Base-by-base conservation (phyloP, 495 filamentous ascomycete genomes). In the Talaromyces proteolyticus region DNA sequence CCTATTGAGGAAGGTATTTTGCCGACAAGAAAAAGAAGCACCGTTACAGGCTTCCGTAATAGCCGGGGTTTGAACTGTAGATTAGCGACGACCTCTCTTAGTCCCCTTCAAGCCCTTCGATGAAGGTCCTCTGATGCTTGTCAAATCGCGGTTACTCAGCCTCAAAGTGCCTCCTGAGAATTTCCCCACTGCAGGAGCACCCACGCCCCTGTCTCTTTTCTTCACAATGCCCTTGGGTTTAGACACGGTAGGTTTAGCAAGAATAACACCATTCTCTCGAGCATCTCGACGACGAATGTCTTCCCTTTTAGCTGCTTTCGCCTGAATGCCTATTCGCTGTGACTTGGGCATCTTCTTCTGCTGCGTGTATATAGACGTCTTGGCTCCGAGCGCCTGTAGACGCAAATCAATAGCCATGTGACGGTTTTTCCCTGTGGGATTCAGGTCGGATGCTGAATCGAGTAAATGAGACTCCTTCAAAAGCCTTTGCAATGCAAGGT, bases 401-500 rank as follows among this genome's bases (percentile, higher is more conserved):
- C 91, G 85, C 44, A 95, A 63, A 61, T 97, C 91, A 22, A 86
- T 74, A 6, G 90, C 90, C 63, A 87, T 89, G 52, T 88, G 79
- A 20, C 79, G 75, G 58, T 80, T 80, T 53, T 76, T 79, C 14
- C 86, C 86, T 0, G 78, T 77, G 1, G 78, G 75, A 5, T 79
- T 72, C 40, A 86, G 80, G n/a, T 78, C 76, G 8, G 72, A 72
- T 5, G 81, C 74, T 0, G 74, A 66, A 14, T 91, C 85, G 47
- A 98, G 82, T 29, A 98, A 84, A 67, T 96, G 92, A 1, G 92
- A 96, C 73, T 98, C 93, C 51, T 82, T 75, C 10, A 98, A 80
- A 10, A 98, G 79, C 14, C 90, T 81, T 58, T 96, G 91, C 17
- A 98, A 78, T 8, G 86, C 91, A 19, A 97, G 80, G 57, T 98